Evolutionary conservation across 2,329 filamentous ascomycete genomes (phyloP).

Genomic region (Setomelanomma holmii): DNA sequence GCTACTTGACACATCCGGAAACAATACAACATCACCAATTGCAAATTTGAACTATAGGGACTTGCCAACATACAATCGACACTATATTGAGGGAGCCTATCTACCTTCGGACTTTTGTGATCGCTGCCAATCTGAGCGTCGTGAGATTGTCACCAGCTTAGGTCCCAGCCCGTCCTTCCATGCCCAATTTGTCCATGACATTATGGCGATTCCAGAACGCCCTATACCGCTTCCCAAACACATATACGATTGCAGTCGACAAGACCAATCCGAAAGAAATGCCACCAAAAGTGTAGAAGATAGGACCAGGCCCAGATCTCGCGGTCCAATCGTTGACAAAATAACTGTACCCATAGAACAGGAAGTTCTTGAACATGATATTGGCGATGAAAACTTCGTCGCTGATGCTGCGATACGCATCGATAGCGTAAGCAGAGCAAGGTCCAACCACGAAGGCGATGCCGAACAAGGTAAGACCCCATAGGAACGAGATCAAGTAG

Average conservation of each 20-base stretch:
- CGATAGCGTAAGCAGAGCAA: conserved; percentile 44
- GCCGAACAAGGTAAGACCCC: conserved; percentile 36
- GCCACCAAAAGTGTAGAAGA: conserved; percentile 48
- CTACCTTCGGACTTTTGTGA: too few relatives aligned
- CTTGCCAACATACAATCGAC: too few relatives aligned
- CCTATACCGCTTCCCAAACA: conserved; percentile 4
- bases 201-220: conserved; percentile 1
- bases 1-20: too few relatives aligned
- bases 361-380: conserved; percentile 52
- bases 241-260: not conserved
- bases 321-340: conserved; percentile 52
- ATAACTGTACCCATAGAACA: conserved; percentile 50
- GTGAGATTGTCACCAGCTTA: too few relatives aligned
- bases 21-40: too few relatives aligned
- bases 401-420: conserved; percentile 48
- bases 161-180: not conserved
- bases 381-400: conserved; percentile 51
- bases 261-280: not conserved
- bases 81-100: too few relatives aligned
- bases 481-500: conserved; percentile 25
- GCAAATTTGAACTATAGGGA: too few relatives aligned
- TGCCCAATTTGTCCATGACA: not conserved
- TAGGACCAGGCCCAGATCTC: conserved; percentile 36
- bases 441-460: conserved; percentile 36
- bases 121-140: too few relatives aligned